Conservation (phyloP, 371 early-diverging fungal species). For the Mucor piriformis region DNA sequence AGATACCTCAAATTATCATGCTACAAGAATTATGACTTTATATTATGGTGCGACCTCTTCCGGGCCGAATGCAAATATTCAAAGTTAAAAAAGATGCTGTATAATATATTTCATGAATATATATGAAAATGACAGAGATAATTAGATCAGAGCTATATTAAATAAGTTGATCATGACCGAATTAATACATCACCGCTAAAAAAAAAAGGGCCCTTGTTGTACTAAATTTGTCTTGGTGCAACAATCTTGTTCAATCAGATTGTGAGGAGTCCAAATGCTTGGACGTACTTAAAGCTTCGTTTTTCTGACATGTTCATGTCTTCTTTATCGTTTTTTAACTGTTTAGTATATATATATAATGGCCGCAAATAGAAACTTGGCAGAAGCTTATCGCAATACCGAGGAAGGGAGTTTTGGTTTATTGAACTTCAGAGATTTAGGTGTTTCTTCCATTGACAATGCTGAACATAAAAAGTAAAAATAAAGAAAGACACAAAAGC, state of each 20-base stretch:
- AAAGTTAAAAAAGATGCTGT: too few relatives aligned
- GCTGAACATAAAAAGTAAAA: conserved; percentile 24
- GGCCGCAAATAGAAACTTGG: conserved; percentile 4
- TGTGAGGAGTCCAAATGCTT: neutral
- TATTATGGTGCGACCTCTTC: too few relatives aligned
- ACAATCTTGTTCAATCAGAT: neutral
- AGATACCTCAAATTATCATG: too few relatives aligned
- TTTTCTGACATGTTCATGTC: neutral
- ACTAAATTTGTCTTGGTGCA: neutral
- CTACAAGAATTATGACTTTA: too few relatives aligned
- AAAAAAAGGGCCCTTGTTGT: neutral
- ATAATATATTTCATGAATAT: too few relatives aligned
- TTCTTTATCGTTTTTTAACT: neutral
- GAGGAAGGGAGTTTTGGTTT: conserved; percentile 30
- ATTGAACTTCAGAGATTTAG: conserved; percentile 36
- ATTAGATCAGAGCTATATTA: too few relatives aligned
- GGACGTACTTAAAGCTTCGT: neutral
- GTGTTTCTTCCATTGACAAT: conserved; percentile 27
- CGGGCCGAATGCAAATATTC: too few relatives aligned
- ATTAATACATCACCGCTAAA: neutral
- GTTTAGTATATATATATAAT: conserved; percentile 1
- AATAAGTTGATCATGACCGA: neutral
- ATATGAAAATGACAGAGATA: too few relatives aligned
- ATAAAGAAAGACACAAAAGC: neutral
- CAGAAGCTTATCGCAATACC: conserved; percentile 16